These are phyloP conservation scores for Miamiensis avidus DNA, from an alignment of 169 alveolate species.

Conservation along the genomic window DNA sequence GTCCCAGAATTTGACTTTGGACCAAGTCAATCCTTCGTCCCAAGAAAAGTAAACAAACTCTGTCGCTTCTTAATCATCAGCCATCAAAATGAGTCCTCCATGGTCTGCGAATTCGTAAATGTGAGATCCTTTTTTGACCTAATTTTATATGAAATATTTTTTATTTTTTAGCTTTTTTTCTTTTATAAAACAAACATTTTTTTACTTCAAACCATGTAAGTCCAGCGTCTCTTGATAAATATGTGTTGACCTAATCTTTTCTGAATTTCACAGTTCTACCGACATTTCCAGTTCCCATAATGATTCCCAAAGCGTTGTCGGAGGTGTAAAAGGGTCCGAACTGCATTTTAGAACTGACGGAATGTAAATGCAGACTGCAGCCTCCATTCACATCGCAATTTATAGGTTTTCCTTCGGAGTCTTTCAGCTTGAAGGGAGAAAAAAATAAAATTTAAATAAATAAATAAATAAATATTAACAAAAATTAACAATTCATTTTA, in stretches of 20 bases:
- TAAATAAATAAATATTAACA: no score
- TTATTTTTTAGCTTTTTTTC: neutral
- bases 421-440: neutral
- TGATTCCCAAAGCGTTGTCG: constrained; percentile 60
- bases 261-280: constrained; percentile 53
- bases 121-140: constrained; percentile 57
- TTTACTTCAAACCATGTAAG: constrained; percentile 74
- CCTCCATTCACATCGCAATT: constrained; percentile 58
- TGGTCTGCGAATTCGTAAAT: constrained; percentile 79
- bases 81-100: constrained; percentile 71
- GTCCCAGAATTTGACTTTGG: constrained; percentile 27
- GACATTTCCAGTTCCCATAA: constrained; percentile 73
- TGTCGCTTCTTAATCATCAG: constrained; percentile 52
- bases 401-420: constrained; percentile 48
- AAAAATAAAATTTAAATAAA: no score
- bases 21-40: constrained; percentile 75
- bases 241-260: constrained; percentile 60
- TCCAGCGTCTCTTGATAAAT: constrained; percentile 81
- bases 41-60: constrained; percentile 50
- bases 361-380: constrained; percentile 68
- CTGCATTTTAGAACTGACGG: constrained; percentile 46
- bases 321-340: constrained; percentile 69
- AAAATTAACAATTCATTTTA: no score
- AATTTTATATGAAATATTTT: no score
- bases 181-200: no score